A percentile compares a stretch with the other conserved stretches of the same genome.
Evolutionary conservation across 352 stramenopile genomes (phyloP).

Genomic region (Phytophthora kernoviae): DNA sequence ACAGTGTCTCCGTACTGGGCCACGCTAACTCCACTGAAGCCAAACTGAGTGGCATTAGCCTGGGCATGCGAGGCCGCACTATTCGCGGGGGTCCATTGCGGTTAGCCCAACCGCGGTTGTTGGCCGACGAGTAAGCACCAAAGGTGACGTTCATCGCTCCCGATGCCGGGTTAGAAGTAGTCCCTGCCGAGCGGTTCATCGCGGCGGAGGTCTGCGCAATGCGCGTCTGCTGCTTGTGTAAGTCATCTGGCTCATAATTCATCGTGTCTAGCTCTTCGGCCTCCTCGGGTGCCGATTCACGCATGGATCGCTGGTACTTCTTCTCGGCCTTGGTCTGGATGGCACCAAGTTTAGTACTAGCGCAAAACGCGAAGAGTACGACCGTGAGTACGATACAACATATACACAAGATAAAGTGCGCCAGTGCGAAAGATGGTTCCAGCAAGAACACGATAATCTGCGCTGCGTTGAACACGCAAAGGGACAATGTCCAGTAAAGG

Average conservation of each 20-base stretch:
- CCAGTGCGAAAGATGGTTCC: slow-evolving; percentile 61
- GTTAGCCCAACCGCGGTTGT: slow-evolving; percentile 4
- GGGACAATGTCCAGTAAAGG: slow-evolving; percentile 70
- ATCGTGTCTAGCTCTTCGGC: slow-evolving; percentile 27
- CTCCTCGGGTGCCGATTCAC: slow-evolving; percentile 39
- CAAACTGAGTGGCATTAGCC: slow-evolving; percentile 35
- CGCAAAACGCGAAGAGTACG: slow-evolving; percentile 77
- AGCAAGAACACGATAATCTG: slow-evolving; percentile 64
- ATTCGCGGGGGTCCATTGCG: slow-evolving; percentile 15
- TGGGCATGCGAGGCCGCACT: slow-evolving; percentile 32
- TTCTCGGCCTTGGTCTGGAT: slow-evolving; percentile 90
- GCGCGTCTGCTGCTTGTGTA: slow-evolving; percentile 64
- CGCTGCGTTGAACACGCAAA: slow-evolving; percentile 67
- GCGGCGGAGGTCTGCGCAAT: slow-evolving; percentile 52
- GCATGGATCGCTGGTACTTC: slow-evolving; percentile 56
- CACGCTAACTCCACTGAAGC: slow-evolving; percentile 30
- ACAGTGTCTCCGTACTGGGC: slow-evolving; percentile 9
- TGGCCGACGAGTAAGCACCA: slow-evolving; percentile 20
- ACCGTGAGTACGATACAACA: slow-evolving; percentile 52
- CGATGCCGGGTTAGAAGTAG: slow-evolving; percentile 23
- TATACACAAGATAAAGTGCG: slow-evolving; percentile 59
- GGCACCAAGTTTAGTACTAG: slow-evolving; percentile 79
- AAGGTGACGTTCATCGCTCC: slow-evolving; percentile 31
- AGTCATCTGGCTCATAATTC: slow-evolving; percentile 40
- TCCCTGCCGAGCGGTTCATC: slow-evolving; percentile 34